Evolutionary conservation across 176 grass and related monocot species (phyloP), one percentile per base, ranked within the genome.

Genomic region (Triticum turgidum): DNA sequence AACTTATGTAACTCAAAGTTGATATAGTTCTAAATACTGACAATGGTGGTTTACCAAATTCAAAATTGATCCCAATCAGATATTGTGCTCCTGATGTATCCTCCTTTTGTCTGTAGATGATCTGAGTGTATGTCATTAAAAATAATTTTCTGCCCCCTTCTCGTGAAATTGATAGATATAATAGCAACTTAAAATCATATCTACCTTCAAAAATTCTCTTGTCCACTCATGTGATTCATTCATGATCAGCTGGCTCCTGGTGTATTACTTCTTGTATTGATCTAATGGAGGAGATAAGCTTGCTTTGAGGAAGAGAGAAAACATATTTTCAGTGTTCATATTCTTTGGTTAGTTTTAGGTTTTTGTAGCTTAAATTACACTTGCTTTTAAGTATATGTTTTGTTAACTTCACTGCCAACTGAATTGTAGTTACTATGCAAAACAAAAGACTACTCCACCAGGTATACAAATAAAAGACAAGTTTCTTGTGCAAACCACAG

Each of bases 401-500:
- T 27, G 18, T 77, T 69, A 61, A 83, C 58, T 70, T 69, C 56
- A 49, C 71, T 87, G 33, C 44, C 85, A 15, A 77, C 85, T 39
- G 34, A 61, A 84, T 86, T 89, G 22, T 52, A 98, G 96, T 98
- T 85, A 89, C 76, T 64, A 98, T 98, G 96, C 93, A 95, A 98
- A 91, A 14, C 88, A 79, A 77, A 91, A 83, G 84, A 85, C 68
- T 81, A 82, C 79, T 79, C 88, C 91, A 65, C 88, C 81, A 81
- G 90, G 94, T 76, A 72, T 94, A 90, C 91, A 98, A 86, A 82
- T 88, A 65, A 95, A 91, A 89, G 96, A 95, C 78, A 98, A 95
- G 74, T 98, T 98, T 87, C 86, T 98, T 78, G 88, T 98, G 44
- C 93, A 95, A 82, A 83, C 70, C 62, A 98, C 93, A 42, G 69